Evolutionary conservation across 208 protist species (phyloP), one percentile per base, ranked within the genome.

Genomic region (Balamuthia mandrillaris): DNA sequence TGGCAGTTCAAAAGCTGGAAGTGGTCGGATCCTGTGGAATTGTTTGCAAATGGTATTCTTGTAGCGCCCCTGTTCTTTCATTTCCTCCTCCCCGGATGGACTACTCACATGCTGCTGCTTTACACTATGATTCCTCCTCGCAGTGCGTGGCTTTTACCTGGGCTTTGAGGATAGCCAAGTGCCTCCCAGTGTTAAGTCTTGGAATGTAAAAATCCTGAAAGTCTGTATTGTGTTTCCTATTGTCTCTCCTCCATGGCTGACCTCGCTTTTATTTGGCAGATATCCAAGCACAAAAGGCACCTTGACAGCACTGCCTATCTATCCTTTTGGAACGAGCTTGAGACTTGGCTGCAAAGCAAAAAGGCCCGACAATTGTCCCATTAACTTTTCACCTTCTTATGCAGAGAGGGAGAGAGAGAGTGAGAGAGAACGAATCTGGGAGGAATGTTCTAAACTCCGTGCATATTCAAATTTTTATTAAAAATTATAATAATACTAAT

Each of bases 1-100:
- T 74, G 65, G 65, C 65, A 74, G 39, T 74, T 74, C 37, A 74
- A 74, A n/a, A 42, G 51, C 65, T 74, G 65, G 65, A 74, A 74
- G 39, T 74, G 65, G 65, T 74, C 65, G 9, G 44, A 35, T 3
- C 65, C 65, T 1, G 65, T 74, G 31, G 65, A 74, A 24, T 42
- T 74, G 21, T 74, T 74, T 42, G 5, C 65, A 35, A 74, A 74
- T 35, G 51, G 65, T 74, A 49, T 29, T 5, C 56, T 63, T 21
- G 24, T 35, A 63, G 24, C 24, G 33, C 7, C n/a, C 24, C 54
- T 29, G n/a, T 12, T 63, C 5, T 7, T 70, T 4, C 16, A 29
- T n/a, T n/a, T n/a, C n/a, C n/a, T n/a, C n/a, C n/a, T n/a, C n/a
- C n/a, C n/a, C n/a, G n/a, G n/a, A n/a, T n/a, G n/a, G n/a, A n/a